phyloP scores from a whole-genome alignment of 768 basidiomycete species.

The Naematelia aurantialba region DNA sequence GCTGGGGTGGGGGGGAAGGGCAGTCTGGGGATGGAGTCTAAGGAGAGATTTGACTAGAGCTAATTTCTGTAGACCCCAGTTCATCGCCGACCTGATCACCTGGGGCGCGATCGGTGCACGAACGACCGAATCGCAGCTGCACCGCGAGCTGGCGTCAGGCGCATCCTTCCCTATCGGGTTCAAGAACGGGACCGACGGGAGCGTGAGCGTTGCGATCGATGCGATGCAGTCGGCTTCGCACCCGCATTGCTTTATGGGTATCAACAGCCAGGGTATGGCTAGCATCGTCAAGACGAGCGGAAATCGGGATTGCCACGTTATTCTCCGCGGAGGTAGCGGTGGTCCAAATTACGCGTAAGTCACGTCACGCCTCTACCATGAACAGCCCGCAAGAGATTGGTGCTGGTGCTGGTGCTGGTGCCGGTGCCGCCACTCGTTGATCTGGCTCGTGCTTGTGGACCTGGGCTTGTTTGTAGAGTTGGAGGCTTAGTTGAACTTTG shows the following conservation, averaged over 20 bases:
- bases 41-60: too few species aligned
- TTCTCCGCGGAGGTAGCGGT: conserved; percentile 84
- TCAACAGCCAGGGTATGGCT: conserved; percentile 63
- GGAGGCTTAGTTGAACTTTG: too few species aligned
- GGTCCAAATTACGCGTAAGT: conserved; percentile 76
- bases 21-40: too few species aligned
- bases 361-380: not conserved
- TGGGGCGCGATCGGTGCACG: conserved; percentile 99
- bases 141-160: conserved; percentile 92
- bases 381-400: not conserved
- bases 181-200: conserved; percentile 98
- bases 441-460: not conserved
- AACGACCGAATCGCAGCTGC: conserved; percentile 95
- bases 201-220: conserved; percentile 83
- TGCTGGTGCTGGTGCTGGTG: not conserved
- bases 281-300: conserved; percentile 88
- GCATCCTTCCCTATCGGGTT: conserved; percentile 94
- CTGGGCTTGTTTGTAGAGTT: too few species aligned
- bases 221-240: conserved; percentile 89
- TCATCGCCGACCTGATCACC: conserved; percentile 84
- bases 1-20: too few species aligned
- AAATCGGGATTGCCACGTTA: conserved; percentile 83
- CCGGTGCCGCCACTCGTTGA: not conserved
- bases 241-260: conserved; percentile 92
- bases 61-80: conserved; percentile 69